These are phyloP conservation scores for Cutaneotrichosporon sp. DNA, from an alignment of 1,284 basidiomycete species.

Conservation along the genomic window DNA sequence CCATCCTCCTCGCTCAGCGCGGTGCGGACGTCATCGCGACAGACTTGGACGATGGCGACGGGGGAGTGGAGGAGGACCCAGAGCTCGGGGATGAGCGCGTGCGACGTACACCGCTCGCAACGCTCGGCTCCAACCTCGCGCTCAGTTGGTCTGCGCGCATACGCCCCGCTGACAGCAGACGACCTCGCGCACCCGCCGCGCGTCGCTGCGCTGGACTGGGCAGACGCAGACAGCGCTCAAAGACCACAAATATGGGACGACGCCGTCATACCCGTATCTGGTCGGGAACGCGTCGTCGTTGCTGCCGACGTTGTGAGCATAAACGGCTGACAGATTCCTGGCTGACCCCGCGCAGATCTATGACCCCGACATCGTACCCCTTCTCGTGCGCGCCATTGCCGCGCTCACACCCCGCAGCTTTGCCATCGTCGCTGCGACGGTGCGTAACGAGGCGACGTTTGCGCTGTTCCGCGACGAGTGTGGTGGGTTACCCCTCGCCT, in stretches of 20 bases:
- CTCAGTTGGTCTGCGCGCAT: slow-evolving; percentile 26
- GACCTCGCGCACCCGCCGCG: neutral
- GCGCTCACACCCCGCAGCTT: slow-evolving; percentile 15
- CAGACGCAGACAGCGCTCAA: slow-evolving; percentile 20
- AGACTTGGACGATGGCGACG: slow-evolving; percentile 49
- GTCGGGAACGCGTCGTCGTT: slow-evolving; percentile 26
- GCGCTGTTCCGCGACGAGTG: slow-evolving; percentile 35
- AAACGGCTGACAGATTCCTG: no score
- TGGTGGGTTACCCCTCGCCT: slow-evolving; percentile 15
- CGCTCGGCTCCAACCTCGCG: slow-evolving; percentile 31
- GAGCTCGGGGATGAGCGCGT: slow-evolving; percentile 39
- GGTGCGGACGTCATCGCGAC: slow-evolving; percentile 66
- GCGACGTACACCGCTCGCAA: slow-evolving; percentile 30
- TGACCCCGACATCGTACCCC: slow-evolving; percentile 45
- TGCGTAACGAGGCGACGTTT: slow-evolving; percentile 46
- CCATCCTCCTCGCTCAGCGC: slow-evolving; percentile 35
- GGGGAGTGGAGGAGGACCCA: slow-evolving; percentile 41
- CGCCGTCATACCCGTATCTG: slow-evolving; percentile 2
- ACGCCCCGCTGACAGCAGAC: neutral
- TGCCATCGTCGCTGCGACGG: slow-evolving; percentile 44
- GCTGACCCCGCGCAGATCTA: slow-evolving; percentile 42
- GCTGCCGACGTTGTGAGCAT: slow-evolving; percentile 47
- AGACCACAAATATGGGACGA: slow-evolving; percentile 25
- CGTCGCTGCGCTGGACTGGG: slow-evolving; percentile 34
- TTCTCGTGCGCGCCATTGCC: slow-evolving; percentile 37